Base-by-base conservation (phyloP, 176 grass and related monocot species). In the Avena atlantica region DNA sequence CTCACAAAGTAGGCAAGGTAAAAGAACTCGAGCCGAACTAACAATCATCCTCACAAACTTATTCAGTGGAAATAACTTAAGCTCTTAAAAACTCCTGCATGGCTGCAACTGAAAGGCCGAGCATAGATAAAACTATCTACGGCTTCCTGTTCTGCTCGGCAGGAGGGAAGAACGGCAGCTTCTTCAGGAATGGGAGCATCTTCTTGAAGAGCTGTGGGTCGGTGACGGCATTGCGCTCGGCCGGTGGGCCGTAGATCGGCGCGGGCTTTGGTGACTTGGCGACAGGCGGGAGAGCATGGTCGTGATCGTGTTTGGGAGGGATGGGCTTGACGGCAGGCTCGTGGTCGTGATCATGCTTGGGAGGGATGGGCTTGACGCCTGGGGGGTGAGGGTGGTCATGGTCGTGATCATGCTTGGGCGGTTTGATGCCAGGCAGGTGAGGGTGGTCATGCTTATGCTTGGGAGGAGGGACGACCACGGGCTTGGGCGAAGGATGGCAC, bases 131-230 rank as follows among this genome's bases (percentile, higher is more conserved):
- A 36, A 55, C 45, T 19, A 8, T 56, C 66, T 84, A 87, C 31
- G 60, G 89, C 73, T 87, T 83, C 21, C 3, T 69, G 36, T 59
- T 57, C 89, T 64, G 64, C 57, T 15, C 5, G 9, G 21, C 69
- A 59, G 77, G 88, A 85, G 49, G 88, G 19, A 85, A 85, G 74
- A 78, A 71, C 7, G 81, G 87, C 36, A 84, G 36, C 63, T 84
- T 89, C 53, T 87, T 81, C 29, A 83, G 59, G 27, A 53, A 78
- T 5, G 53, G 84, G 52, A 78, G 15, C 70, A 78, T 3, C 42
- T 83, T 90, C 74, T 72, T 83, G 63, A 83, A 72, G 37, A 67
- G 13, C 25, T 83, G 76, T 61, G 80, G 89, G 10, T 63, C 79
- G 2, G 44, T 76, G 59, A 61, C 3, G 12, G 77, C 50, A 24